Evolutionary conservation across 495 filamentous ascomycete genomes (phyloP), one percentile per base, ranked within the genome.

Genomic region (Pseudotulostoma volvatum): DNA sequence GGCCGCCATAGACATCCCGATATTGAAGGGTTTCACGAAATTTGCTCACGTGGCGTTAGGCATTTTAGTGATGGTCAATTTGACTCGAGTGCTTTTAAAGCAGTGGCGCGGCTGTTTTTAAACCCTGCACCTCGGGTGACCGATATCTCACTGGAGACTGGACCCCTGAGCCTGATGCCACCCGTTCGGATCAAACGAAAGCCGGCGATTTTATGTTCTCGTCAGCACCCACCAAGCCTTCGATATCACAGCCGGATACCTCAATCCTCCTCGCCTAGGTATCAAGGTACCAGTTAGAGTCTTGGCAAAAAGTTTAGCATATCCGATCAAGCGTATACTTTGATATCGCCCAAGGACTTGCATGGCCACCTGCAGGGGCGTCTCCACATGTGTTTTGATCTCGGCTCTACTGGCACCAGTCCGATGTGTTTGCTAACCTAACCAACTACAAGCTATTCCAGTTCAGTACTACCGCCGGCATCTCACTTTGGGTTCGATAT

Each of bases 161-260:
- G 64, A 58, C 1, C 46, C 71, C 13, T 59, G 42, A 66, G 67
- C 68, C 66, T 40, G 48, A 45, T 11, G 36, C 43, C 16, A 18
- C 19, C 4, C n/a, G n/a, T n/a, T n/a, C n/a, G n/a, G n/a, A n/a
- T n/a, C n/a, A n/a, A n/a, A 18, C 16, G 9, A 9, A 56, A 14
- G 39, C 40, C n/a, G 71, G 68, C 7, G 60, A 73, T 40, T 73
- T 53, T 42, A 68, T 72, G 8, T 68, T 73, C 40, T 73, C 7
- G 70, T 70, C n/a, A 68, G 70, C 7, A 71, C 66, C 43, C 63
- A 71, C 46, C 53, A 15, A 0, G 51, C 53, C 0, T 74, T 53
- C 49, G 38, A 41, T 9, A 17, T 32, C 0, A 67, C 67, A 0
- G 2, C 18, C 0, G 40, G 56, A 9, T 74, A 66, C 46, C 68